phyloP scores from a whole-genome alignment of 2,329 filamentous ascomycete species.

The Xylaria sp. region DNA sequence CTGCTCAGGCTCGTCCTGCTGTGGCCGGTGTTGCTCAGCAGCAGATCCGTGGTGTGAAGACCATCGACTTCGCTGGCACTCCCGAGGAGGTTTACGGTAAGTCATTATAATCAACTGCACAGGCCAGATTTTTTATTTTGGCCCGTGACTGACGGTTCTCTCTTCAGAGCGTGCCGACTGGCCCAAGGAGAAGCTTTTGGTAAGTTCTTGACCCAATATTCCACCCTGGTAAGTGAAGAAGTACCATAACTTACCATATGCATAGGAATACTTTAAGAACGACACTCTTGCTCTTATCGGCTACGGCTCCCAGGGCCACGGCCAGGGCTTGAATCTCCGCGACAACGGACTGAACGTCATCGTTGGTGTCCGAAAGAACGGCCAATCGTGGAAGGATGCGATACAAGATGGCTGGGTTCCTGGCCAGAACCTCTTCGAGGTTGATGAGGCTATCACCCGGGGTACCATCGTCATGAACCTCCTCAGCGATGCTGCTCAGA shows the following conservation, averaged over 20 bases:
- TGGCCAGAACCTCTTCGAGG: conserved; percentile 98
- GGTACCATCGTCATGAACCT: conserved; percentile 99
- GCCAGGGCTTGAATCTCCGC: conserved; percentile 98
- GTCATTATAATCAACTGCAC: conserved; percentile 37
- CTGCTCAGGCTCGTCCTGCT: conserved; percentile 54
- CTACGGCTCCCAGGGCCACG: conserved; percentile 97
- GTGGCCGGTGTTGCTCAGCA: conserved; percentile 55
- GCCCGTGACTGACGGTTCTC: conserved; percentile 37
- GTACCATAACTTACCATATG: conserved; percentile 27
- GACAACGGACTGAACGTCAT: conserved; percentile 99
- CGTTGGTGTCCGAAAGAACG: conserved; percentile 97
- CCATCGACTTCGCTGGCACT: conserved; percentile 95
- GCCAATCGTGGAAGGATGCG: conserved; percentile 98
- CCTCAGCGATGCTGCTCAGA: conserved; percentile 95
- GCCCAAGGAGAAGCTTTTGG: conserved; percentile 97
- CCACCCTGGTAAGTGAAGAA: not conserved
- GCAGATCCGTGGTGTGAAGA: conserved; percentile 91
- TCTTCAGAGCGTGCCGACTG: conserved; percentile 90
- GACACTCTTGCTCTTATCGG: conserved; percentile 99
- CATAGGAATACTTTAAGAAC: conserved; percentile 98
- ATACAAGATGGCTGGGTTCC: conserved; percentile 96
- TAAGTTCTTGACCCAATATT: conserved; percentile 57
- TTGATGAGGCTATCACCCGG: conserved; percentile 92
- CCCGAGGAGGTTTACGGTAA: conserved; percentile 94
- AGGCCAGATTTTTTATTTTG: not conserved